These are phyloP conservation scores for Clarireedia hainanense DNA, from an alignment of 2,329 filamentous ascomycete genomes.

Conservation along the genomic window DNA sequence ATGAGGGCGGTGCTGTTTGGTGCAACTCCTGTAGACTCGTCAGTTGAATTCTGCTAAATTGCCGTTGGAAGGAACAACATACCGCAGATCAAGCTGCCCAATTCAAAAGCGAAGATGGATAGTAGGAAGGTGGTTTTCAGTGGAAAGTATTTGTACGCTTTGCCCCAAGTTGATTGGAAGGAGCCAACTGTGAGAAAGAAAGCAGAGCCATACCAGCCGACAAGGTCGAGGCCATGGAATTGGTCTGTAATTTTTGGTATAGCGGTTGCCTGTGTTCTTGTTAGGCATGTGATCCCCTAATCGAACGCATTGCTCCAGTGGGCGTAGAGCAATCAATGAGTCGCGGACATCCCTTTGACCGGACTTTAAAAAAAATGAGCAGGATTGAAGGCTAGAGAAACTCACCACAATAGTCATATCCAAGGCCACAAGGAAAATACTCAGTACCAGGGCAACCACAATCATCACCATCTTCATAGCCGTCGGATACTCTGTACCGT, in stretches of 20 bases:
- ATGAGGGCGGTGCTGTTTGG: constrained; percentile 22
- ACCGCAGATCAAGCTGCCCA: constrained; percentile 33
- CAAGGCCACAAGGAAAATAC: constrained; percentile 37
- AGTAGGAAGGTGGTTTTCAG: constrained; percentile 28
- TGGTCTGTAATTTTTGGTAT: constrained; percentile 47
- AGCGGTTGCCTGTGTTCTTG: constrained; percentile 35
- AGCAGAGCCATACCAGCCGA: constrained; percentile 51
- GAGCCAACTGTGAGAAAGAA: constrained; percentile 42
- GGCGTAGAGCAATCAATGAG: too few species aligned
- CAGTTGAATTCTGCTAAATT: background rate
- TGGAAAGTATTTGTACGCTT: constrained; percentile 29
- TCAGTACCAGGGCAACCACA: constrained; percentile 39
- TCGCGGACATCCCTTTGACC: too few species aligned
- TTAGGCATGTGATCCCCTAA: background rate
- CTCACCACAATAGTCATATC: constrained; percentile 42
- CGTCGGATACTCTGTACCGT: constrained; percentile 24
- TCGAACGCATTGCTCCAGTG: too few species aligned
- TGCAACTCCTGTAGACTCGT: constrained; percentile 22
- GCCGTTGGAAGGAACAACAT: background rate
- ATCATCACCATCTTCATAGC: constrained; percentile 31
- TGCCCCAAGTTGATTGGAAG: constrained; percentile 28
- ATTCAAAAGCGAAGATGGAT: constrained; percentile 31
- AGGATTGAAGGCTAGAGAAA: background rate
- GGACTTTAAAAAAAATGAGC: background rate
- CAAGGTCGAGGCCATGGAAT: constrained; percentile 40